These are phyloP conservation scores for Candida easanensis DNA, from an alignment of 805 yeast genomes.

Conservation along the genomic window DNA sequence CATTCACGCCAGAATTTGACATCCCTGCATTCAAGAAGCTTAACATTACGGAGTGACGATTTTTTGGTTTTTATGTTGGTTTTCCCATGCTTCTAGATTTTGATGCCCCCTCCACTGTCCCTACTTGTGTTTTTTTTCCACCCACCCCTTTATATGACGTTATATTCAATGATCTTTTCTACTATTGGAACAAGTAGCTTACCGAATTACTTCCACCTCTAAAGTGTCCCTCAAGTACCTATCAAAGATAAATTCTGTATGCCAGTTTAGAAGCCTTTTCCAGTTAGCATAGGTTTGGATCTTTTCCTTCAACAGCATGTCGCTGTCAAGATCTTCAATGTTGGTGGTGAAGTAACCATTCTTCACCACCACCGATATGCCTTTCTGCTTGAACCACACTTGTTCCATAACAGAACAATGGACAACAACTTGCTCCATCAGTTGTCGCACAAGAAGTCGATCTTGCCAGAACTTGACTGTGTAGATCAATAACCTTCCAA, in stretches of 20 bases:
- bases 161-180: too few relatives aligned
- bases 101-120: too few relatives aligned
- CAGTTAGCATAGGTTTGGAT: constrained; percentile 20
- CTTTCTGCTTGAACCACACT: constrained; percentile 15
- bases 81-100: too few relatives aligned
- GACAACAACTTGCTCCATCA: constrained; percentile 20
- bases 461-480: constrained; percentile 15
- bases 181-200: too few relatives aligned
- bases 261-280: constrained; percentile 23
- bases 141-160: background rate
- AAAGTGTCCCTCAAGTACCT: constrained; percentile 10
- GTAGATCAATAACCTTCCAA: constrained; percentile 16
- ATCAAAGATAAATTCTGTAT: constrained; percentile 19
- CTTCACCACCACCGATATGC: constrained; percentile 12
- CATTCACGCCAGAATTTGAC: constrained; percentile 58
- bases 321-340: constrained; percentile 12
- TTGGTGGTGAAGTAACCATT: constrained; percentile 16
- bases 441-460: constrained; percentile 12
- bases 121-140: too few relatives aligned
- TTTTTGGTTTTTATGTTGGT: background rate
- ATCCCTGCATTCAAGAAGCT: constrained; percentile 65
- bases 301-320: constrained; percentile 10
- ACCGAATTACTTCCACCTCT: constrained; percentile 3
- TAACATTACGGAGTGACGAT: background rate
- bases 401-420: constrained; percentile 21